Base-by-base conservation (phyloP, 345 rosid genomes). In the Mallotus nudiflorus region DNA sequence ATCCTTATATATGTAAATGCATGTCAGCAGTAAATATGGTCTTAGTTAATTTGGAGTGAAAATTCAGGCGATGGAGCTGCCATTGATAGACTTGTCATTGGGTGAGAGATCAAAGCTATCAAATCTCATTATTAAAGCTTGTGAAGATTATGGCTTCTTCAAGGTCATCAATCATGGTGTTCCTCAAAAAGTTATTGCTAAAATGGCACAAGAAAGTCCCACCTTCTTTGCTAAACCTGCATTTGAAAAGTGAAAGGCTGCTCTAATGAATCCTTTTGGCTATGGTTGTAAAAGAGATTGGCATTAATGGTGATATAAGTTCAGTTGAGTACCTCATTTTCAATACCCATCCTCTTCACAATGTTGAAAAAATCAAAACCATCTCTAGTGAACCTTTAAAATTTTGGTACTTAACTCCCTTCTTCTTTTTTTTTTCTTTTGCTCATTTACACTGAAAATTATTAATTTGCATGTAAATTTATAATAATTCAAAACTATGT, bases 131-230 rank as follows among this genome's bases (percentile, higher is more conserved):
- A 81, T 81, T 9, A 67, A 48, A 66, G 81, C 84, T 6, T 48
- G 78, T 27, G 75, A 77, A 56, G 70, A 73, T 1, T 44, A 46
- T 37, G 84, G 84, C 0, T 77, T 81, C 66, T 81, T 81, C 74
- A 81, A 73, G 70, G 78, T 81, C 25, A 66, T 73, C 16, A 77
- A 81, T 60, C 84, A 81, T 24, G 78, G 84, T 0, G 81, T 81
- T 53, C 28, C 70, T 7, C 53, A 15, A 14, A 62, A 77, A 35
- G 33, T 65, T 14, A 73, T 73, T 9, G 33, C 73, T 18, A 69
- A 35, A 20, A 40, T 77, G 70, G 81, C 68, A n/a, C 48, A 65
- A 39, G 71, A 67, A 58, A 15, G 78, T 14, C 35, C 42, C 12
- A 62, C 20, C 52, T 81, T 81, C 67, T 81, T 81, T 33, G 68